Evolutionary conservation across 2,329 filamentous ascomycete genomes (phyloP).

Genomic region (Ilyonectria sp.): DNA sequence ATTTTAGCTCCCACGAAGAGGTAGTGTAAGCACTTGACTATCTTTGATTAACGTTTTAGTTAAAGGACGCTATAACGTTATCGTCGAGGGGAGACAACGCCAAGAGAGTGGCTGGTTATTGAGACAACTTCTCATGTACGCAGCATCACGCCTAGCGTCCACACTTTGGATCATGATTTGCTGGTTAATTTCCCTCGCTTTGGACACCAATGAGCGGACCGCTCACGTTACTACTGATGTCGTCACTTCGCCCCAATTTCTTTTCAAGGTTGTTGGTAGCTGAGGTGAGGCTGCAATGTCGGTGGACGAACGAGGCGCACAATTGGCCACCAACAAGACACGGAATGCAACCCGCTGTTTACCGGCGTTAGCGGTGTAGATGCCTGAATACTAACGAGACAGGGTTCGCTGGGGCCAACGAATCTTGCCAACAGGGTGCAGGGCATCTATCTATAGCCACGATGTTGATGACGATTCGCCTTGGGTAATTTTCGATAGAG

Average conservation of each 20-base stretch:
- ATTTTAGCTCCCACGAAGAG: too few species aligned
- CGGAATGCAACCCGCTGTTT: constrained; percentile 20
- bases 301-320: not conserved
- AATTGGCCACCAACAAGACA: not conserved
- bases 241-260: not conserved
- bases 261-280: not conserved
- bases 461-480: constrained; percentile 2
- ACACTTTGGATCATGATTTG: too few species aligned
- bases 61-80: too few species aligned
- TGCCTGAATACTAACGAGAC: constrained; percentile 16
- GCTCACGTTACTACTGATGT: too few species aligned
- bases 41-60: too few species aligned
- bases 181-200: too few species aligned
- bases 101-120: too few species aligned
- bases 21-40: too few species aligned
- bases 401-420: constrained; percentile 21
- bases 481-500: constrained; percentile 14
- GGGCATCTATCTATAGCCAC: constrained; percentile 22
- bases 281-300: not conserved
- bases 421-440: constrained; percentile 26
- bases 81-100: too few species aligned
- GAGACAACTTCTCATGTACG: too few species aligned
- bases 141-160: too few species aligned
- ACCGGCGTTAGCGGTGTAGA: constrained; percentile 31
- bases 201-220: too few species aligned